Percentiles rank a stretch among this genome's conserved stretches.
Conservation (phyloP, 495 filamentous ascomycete species). For the Podospora fimiseda region DNA sequence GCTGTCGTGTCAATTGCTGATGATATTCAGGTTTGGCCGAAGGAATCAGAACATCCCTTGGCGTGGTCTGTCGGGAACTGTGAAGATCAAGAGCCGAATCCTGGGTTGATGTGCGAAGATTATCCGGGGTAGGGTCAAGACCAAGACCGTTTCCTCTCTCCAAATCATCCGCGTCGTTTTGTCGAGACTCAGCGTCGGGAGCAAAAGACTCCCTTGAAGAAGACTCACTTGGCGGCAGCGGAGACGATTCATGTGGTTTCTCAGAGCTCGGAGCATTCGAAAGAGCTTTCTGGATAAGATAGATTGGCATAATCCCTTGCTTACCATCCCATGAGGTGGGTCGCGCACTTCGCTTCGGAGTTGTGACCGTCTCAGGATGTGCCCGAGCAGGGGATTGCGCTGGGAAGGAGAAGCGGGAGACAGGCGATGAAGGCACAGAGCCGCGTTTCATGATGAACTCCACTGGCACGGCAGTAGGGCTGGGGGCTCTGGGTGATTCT, state of each 20-base stretch:
- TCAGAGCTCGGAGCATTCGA: constrained; percentile 9
- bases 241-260: constrained; percentile 9
- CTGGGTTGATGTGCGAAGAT: background rate
- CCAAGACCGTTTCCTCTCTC: too few relatives aligned
- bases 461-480: constrained; percentile 47
- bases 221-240: constrained; percentile 29
- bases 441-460: constrained; percentile 40
- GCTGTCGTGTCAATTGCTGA: background rate
- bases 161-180: constrained; percentile 14
- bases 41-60: too few relatives aligned
- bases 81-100: constrained; percentile 16
- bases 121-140: too few relatives aligned
- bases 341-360: constrained; percentile 26
- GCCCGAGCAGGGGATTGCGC: constrained; percentile 27
- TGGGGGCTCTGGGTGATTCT: constrained; percentile 42
- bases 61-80: constrained; percentile 30
- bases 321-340: constrained; percentile 47
- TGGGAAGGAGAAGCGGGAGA: constrained; percentile 29
- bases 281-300: constrained; percentile 40
- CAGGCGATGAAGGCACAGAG: constrained; percentile 39
- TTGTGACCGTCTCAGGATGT: constrained; percentile 13
- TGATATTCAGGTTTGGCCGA: background rate
- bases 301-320: constrained; percentile 44
- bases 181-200: constrained; percentile 7
- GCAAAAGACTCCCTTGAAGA: constrained; percentile 26